A percentile compares a stretch with the other conserved stretches of the same genome.
phyloP scores from a whole-genome alignment of 78 protist genomes.

The Protostelium mycophagum region DNA sequence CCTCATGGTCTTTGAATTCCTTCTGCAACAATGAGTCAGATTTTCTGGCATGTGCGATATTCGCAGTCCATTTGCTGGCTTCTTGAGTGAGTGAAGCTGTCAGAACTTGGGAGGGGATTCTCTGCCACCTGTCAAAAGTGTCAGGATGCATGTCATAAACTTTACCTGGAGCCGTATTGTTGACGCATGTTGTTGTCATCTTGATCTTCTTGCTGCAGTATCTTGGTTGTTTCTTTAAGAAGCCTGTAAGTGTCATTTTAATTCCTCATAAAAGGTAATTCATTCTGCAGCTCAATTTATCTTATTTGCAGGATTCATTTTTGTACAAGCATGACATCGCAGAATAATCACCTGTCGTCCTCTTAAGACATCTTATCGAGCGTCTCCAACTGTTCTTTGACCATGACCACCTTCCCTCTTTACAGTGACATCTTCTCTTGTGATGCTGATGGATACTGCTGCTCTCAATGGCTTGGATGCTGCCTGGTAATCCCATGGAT shows the following conservation, averaged over 20 bases:
- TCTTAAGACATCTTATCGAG: neutral
- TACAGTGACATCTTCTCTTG: slow-evolving; percentile 36
- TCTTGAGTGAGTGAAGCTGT: slow-evolving; percentile 43
- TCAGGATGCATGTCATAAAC: no score
- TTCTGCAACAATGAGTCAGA: slow-evolving; percentile 29
- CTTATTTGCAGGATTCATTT: no score
- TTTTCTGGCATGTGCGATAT: slow-evolving; percentile 42
- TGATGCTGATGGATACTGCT: slow-evolving; percentile 38
- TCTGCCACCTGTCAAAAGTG: slow-evolving; percentile 36
- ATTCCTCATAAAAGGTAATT: no score
- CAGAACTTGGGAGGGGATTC: slow-evolving; percentile 52
- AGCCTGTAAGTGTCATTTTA: no score
- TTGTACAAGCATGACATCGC: no score
- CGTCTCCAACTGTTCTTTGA: neutral
- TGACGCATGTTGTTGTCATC: slow-evolving; percentile 54
- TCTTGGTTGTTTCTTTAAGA: neutral
- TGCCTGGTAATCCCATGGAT: slow-evolving; percentile 62
- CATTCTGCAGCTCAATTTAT: no score
- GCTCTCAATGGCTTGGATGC: slow-evolving; percentile 42
- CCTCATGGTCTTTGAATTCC: slow-evolving; percentile 32
- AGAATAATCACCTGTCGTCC: no score
- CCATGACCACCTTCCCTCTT: neutral
- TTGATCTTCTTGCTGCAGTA: slow-evolving; percentile 45
- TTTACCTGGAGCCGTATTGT: slow-evolving; percentile 6
- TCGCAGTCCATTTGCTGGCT: slow-evolving; percentile 22